Conservation (phyloP, 257 asterid genomes). For the Jacaranda mimosifolia region DNA sequence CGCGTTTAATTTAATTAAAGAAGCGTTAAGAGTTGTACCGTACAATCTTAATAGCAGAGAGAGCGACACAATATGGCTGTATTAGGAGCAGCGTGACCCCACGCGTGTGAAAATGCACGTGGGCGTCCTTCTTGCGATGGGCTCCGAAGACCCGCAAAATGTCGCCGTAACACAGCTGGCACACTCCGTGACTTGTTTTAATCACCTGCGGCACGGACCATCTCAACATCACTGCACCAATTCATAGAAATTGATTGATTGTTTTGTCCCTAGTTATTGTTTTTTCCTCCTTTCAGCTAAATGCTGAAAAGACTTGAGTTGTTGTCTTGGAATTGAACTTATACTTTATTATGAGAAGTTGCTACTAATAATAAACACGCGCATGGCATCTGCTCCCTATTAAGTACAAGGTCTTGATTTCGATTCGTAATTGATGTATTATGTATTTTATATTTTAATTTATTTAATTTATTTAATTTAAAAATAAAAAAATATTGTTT, state of each 20-base stretch:
- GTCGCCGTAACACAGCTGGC: constrained; percentile 53
- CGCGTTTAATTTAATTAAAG: constrained; percentile 7
- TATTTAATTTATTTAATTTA: too few relatives aligned
- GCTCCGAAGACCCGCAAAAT: constrained; percentile 28
- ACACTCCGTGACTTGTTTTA: constrained; percentile 9
- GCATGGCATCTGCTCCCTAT: too few relatives aligned
- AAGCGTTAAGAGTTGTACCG: constrained; percentile 24
- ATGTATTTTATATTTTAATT: too few relatives aligned
- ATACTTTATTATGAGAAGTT: too few relatives aligned
- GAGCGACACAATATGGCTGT: constrained; percentile 30
- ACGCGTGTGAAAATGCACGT: constrained; percentile 44
- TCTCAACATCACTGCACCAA: background rate
- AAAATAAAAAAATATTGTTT: too few relatives aligned
- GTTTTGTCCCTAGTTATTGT: background rate
- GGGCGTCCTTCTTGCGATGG: constrained; percentile 32
- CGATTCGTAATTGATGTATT: too few relatives aligned
- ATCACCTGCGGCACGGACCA: constrained; percentile 29
- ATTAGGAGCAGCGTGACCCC: constrained; percentile 36
- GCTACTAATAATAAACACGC: too few relatives aligned
- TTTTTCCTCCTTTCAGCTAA: too few relatives aligned
- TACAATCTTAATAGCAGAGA: constrained; percentile 35
- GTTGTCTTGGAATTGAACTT: too few relatives aligned
- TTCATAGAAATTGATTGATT: background rate
- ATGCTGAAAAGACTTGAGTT: too few relatives aligned
- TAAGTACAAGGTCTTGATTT: too few relatives aligned